Conservation (phyloP, 1,139 yeast species). For the Kurtzmaniella quercitrusa region DNA sequence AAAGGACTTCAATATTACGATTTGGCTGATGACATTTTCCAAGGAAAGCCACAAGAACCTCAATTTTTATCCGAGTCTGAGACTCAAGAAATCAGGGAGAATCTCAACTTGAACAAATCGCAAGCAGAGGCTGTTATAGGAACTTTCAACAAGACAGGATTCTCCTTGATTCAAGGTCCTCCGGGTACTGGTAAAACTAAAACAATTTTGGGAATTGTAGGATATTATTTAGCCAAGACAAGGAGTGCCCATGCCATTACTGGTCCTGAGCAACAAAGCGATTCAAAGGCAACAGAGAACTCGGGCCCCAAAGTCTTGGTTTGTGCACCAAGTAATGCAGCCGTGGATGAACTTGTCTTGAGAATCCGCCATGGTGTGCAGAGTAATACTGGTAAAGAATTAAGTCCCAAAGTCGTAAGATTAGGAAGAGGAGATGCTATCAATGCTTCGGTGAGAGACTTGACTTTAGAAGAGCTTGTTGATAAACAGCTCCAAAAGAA, state of each 20-base stretch:
- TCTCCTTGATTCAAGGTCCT: slow-evolving; percentile 93
- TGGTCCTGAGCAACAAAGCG: background rate
- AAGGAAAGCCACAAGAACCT: slow-evolving; percentile 57
- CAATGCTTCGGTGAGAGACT: slow-evolving; percentile 74
- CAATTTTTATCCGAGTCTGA: slow-evolving; percentile 28
- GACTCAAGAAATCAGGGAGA: slow-evolving; percentile 34
- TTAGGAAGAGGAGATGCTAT: slow-evolving; percentile 89
- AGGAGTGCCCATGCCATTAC: slow-evolving; percentile 24
- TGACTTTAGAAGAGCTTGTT: slow-evolving; percentile 83
- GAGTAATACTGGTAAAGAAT: slow-evolving; percentile 51
- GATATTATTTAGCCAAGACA: slow-evolving; percentile 53
- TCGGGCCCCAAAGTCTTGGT: slow-evolving; percentile 52
- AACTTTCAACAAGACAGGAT: slow-evolving; percentile 64
- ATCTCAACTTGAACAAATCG: slow-evolving; percentile 70
- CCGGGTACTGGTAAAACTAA: slow-evolving; percentile 99
- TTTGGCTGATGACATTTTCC: slow-evolving; percentile 56
- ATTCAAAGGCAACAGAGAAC: slow-evolving; percentile 6
- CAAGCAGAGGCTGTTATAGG: slow-evolving; percentile 88
- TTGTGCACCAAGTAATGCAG: slow-evolving; percentile 99
- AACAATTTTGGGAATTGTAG: slow-evolving; percentile 88
- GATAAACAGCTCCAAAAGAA: slow-evolving; percentile 56
- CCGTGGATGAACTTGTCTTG: slow-evolving; percentile 93
- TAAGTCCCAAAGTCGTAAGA: slow-evolving; percentile 75
- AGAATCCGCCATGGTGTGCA: slow-evolving; percentile 74
- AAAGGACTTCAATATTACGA: slow-evolving; percentile 81